A percentile compares a stretch with the other conserved stretches of the same genome.
phyloP scores from a whole-genome alignment of 805 yeast species.

The Zygotorulaspora chibaensis region DNA sequence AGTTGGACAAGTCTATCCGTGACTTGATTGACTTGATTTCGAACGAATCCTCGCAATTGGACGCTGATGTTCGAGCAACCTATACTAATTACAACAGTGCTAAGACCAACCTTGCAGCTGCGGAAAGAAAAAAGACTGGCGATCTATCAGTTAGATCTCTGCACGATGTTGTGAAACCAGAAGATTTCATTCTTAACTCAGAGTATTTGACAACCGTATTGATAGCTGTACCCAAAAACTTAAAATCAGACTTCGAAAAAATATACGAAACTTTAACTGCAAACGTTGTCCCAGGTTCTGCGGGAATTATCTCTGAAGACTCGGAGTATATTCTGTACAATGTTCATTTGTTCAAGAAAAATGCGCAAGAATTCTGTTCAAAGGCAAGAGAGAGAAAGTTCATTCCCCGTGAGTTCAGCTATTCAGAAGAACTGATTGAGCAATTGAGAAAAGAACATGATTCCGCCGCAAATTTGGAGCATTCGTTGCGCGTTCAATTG shows the following conservation, averaged over 20 bases:
- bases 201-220: constrained; percentile 84
- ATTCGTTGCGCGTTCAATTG: constrained; percentile 67
- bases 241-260: constrained; percentile 55
- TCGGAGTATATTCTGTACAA: constrained; percentile 67
- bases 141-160: constrained; percentile 86
- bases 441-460: constrained; percentile 75
- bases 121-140: constrained; percentile 90
- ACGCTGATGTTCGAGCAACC: constrained; percentile 76
- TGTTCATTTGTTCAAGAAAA: constrained; percentile 83
- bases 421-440: constrained; percentile 71
- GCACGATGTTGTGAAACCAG: constrained; percentile 80
- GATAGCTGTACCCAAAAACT: constrained; percentile 76
- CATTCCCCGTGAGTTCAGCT: constrained; percentile 88
- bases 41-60: constrained; percentile 76
- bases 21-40: constrained; percentile 68
- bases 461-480: constrained; percentile 68
- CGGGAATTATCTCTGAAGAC: constrained; percentile 65
- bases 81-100: constrained; percentile 75
- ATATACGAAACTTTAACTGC: constrained; percentile 71
- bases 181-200: constrained; percentile 77
- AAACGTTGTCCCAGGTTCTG: constrained; percentile 91
- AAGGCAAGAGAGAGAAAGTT: constrained; percentile 81
- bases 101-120: constrained; percentile 75
- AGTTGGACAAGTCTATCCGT: constrained; percentile 77
- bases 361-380: constrained; percentile 59